These are phyloP conservation scores for Iberis pinnata DNA, from an alignment of 345 rosid species.

Conservation along the genomic window DNA sequence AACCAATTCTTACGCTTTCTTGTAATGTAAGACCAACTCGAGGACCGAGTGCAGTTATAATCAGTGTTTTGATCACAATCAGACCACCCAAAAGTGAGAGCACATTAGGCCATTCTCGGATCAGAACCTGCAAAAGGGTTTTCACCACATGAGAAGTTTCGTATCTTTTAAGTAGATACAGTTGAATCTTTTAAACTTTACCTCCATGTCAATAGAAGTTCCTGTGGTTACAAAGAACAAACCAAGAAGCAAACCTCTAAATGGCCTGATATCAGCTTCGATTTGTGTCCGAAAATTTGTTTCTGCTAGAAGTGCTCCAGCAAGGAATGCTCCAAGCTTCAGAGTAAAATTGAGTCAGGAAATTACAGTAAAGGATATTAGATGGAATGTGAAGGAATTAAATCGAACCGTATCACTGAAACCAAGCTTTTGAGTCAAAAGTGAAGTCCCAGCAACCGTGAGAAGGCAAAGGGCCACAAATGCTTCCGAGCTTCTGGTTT, in stretches of 20 bases:
- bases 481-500: constrained; percentile 92
- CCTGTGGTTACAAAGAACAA: constrained; percentile 95
- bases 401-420: constrained; percentile 85
- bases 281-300: constrained; percentile 93
- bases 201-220: constrained; percentile 93
- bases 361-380: constrained; percentile 11
- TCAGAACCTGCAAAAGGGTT: constrained; percentile 53
- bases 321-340: constrained; percentile 98
- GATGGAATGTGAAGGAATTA: neutral
- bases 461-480: constrained; percentile 93
- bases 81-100: constrained; percentile 86
- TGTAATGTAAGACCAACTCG: constrained; percentile 83
- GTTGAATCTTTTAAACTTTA: constrained; percentile 24
- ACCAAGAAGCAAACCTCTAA: constrained; percentile 91
- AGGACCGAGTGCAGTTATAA: constrained; percentile 84
- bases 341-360: constrained; percentile 10
- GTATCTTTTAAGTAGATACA: neutral
- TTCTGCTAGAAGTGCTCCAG: constrained; percentile 93
- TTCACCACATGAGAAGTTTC: constrained; percentile 14
- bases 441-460: constrained; percentile 92
- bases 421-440: constrained; percentile 79
- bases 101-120: constrained; percentile 92
- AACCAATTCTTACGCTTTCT: constrained; percentile 88
- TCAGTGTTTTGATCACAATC: constrained; percentile 79
- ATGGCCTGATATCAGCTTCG: constrained; percentile 98